A percentile compares a stretch with the other conserved stretches of the same genome.
Evolutionary conservation across 345 rosid genomes (phyloP).

Genomic region (Atalantia buxifolia): DNA sequence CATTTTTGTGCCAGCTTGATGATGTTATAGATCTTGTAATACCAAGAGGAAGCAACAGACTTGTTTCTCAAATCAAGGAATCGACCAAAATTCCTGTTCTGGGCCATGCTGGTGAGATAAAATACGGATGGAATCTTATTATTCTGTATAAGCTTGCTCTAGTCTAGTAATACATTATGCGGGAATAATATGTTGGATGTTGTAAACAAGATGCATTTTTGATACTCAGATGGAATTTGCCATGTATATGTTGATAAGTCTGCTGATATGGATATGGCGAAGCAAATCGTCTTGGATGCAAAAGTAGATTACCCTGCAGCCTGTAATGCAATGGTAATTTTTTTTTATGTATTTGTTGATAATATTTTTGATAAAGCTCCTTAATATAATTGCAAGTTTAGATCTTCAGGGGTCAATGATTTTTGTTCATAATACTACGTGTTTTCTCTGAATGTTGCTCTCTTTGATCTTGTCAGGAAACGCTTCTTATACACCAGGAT

Average conservation of each 20-base stretch:
- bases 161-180: not conserved
- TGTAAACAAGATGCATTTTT: slow-evolving; percentile 9
- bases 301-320: slow-evolving; percentile 97
- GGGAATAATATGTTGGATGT: slow-evolving; percentile 6
- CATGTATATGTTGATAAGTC: slow-evolving; percentile 89
- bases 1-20: slow-evolving; percentile 70
- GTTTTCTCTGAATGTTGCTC: slow-evolving; percentile 4
- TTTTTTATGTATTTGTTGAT: not conserved
- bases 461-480: slow-evolving; percentile 55
- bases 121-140: not conserved
- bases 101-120: slow-evolving; percentile 87
- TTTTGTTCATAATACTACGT: not conserved
- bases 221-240: slow-evolving; percentile 86
- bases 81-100: slow-evolving; percentile 96
- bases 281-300: slow-evolving; percentile 79
- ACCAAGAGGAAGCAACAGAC: slow-evolving; percentile 97
- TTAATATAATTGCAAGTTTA: not conserved
- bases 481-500: slow-evolving; percentile 92
- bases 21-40: slow-evolving; percentile 98
- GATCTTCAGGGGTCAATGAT: not conserved
- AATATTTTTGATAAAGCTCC: not conserved
- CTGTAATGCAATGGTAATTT: slow-evolving; percentile 90
- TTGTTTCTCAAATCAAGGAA: slow-evolving; percentile 84
- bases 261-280: slow-evolving; percentile 81
- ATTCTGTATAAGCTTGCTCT: slow-evolving; percentile 1